Base-by-base conservation (phyloP, 345 rosid genomes). In the Pugionium cornutum region DNA sequence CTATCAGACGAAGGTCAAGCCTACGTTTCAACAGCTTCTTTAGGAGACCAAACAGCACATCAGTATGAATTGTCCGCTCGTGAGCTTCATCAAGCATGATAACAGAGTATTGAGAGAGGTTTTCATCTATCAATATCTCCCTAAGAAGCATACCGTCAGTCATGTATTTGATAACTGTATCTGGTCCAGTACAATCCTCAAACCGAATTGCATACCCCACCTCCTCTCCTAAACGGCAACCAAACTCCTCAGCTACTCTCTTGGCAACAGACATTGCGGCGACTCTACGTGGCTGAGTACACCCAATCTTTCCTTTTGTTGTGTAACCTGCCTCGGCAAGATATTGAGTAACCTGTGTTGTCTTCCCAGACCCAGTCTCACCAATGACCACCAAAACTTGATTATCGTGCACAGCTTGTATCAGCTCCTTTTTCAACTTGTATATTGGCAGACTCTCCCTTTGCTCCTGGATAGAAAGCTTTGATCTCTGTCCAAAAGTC, bases 181-280 rank as follows among this genome's bases (percentile, higher is more conserved):
- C 89, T 9, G 96, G 92, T 69, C 96, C 91, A 34, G 96, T 83
- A 62, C 91, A 86, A 80, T 86, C 94, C 72, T 89, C 87, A 52
- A 89, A 86, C 45, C 92, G 80, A 71, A 89, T 83, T 0, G 92
- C 90, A 78, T 89, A 89, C 41, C 96, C 96, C 43, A 89, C 92
- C 62, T 89, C 96, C 67, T 89, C 91, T 39, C 92, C 91, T 50
- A 89, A 76, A 26, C 85, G 87, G 67, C 96, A 86, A 32, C 96
- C 96, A 80, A 89, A 83, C 81, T 89, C 96, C 75, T 87, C 91
- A 67, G 96, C 94, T 37, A 87, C 94, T 74, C 95, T 83, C 84
- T 87, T 85, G 8, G 92, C 96, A 18, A 89, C 96, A 65, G 94
- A 89, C 84, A 79, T 83, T 6, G 91, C 96, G 27, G 96, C 96